Base-by-base conservation (phyloP, 805 yeast genomes). In the Candida palmyrensis region DNA sequence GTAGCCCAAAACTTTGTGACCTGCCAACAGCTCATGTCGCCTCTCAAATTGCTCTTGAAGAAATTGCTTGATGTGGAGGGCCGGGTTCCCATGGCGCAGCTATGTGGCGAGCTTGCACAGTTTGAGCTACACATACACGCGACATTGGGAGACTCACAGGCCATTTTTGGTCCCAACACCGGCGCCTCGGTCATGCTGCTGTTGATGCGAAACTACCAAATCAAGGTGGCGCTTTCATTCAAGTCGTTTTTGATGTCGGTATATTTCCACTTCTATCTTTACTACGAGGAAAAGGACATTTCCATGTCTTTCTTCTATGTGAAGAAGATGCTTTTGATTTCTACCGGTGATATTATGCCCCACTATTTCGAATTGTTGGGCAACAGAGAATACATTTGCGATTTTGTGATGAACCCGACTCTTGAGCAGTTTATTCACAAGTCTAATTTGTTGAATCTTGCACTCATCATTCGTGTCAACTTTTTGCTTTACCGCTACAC, bases 261-360 rank as follows among this genome's bases (percentile, higher is more conserved):
- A 4, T 62, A 60, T 30, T 66, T 59, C 37, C 68, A 70, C 38
- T 47, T 73, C n/a, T 60, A 62, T 39, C 41, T 68, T 18, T 71
- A 61, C 35, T 66, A 68, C 33, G 60, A 55, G 22, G 29, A 40
- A 11, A 51, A 50, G n/a, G 57, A 67, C 42, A 28, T 38, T 8
- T 46, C 50, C 10, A 57, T 67, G 18, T 56, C 70, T 0, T 63
- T 51, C 32, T 66, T 51, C 38, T 61, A 69, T 33, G 28, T 61
- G 31, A 59, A 58, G 32, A 66, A 64, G 42, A 43, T 63, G 2
- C 14, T 65, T 12, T 37, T 41, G 9, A 45, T 52, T 8, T 35
- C 59, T 4, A 48, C 56, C 20, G 44, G 48, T 18, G 65, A 61
- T 35, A 36, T 66, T n/a, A 49, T 60, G 45, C 51, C 66, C 2